These are phyloP conservation scores for Berberis vulgaris DNA, from an alignment of 164 flowering plant genomes.

Conservation along the genomic window DNA sequence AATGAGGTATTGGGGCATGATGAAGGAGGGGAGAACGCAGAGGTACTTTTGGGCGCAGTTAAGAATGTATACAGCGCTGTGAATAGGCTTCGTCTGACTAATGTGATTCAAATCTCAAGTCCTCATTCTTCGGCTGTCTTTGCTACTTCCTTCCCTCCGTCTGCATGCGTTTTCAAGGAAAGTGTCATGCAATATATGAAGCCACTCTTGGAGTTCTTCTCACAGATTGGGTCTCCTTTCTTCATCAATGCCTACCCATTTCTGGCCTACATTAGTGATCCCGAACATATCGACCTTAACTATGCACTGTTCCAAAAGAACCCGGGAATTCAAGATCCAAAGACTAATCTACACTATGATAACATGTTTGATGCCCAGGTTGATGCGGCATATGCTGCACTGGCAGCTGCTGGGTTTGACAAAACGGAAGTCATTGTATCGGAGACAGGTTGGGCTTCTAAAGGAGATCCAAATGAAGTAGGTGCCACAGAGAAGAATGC, in stretches of 20 bases:
- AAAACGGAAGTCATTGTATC: slow-evolving; percentile 74
- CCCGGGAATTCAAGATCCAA: slow-evolving; percentile 48
- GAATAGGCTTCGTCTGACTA: slow-evolving; percentile 24
- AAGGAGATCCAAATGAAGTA: slow-evolving; percentile 58
- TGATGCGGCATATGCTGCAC: slow-evolving; percentile 69
- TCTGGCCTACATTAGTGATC: slow-evolving; percentile 64
- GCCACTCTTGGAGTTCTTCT: slow-evolving; percentile 67
- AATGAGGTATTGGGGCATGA: slow-evolving; percentile 61
- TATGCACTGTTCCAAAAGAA: slow-evolving; percentile 60
- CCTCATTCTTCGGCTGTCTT: slow-evolving; percentile 78
- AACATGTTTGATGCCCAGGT: slow-evolving; percentile 82
- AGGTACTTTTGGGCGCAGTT: slow-evolving; percentile 56
- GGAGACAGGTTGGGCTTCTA: slow-evolving; percentile 88
- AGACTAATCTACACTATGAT: slow-evolving; percentile 69
- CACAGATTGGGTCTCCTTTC: slow-evolving; percentile 53
- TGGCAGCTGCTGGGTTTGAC: slow-evolving; percentile 56
- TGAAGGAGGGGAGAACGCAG: slow-evolving; percentile 37
- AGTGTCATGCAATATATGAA: slow-evolving; percentile 47
- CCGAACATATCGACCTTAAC: slow-evolving; percentile 51
- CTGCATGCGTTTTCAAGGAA: slow-evolving; percentile 54
- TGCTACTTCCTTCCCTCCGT: slow-evolving; percentile 64
- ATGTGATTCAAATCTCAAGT: slow-evolving; percentile 40
- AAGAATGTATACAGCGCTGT: slow-evolving; percentile 60
- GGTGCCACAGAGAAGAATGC: slow-evolving; percentile 59
- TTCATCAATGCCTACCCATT: slow-evolving; percentile 83